These are phyloP conservation scores for Spathaspora sp. DNA, from an alignment of 1,139 yeast genomes.

Conservation along the genomic window DNA sequence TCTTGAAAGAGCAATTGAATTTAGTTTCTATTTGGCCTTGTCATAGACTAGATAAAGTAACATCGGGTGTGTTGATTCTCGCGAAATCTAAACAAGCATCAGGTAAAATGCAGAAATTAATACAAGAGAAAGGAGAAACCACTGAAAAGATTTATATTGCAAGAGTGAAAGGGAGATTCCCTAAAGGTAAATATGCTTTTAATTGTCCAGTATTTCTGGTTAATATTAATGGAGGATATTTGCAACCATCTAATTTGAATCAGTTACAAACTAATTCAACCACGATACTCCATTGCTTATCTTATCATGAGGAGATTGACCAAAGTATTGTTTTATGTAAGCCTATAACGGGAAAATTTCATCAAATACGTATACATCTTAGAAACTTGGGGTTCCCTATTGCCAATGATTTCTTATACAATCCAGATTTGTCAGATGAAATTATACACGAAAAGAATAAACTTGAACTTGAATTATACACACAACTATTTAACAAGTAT, in stretches of 20 bases:
- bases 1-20: slow-evolving; percentile 42
- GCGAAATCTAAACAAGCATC: slow-evolving; percentile 51
- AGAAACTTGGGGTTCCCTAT: slow-evolving; percentile 68
- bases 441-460: slow-evolving; percentile 20
- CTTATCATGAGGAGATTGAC: slow-evolving; percentile 26
- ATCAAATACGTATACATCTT: slow-evolving; percentile 75
- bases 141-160: slow-evolving; percentile 58
- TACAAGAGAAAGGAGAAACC: slow-evolving; percentile 24
- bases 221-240: slow-evolving; percentile 36
- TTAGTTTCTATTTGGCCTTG: slow-evolving; percentile 50
- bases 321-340: slow-evolving; percentile 62
- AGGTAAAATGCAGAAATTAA: slow-evolving; percentile 38
- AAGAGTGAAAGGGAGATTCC: slow-evolving; percentile 60
- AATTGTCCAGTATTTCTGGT: slow-evolving; percentile 39
- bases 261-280: slow-evolving; percentile 30
- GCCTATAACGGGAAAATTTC: slow-evolving; percentile 76
- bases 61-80: slow-evolving; percentile 70
- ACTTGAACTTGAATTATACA: slow-evolving; percentile 31
- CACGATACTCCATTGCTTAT: slow-evolving; percentile 30
- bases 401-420: slow-evolving; percentile 63
- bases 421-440: slow-evolving; percentile 16
- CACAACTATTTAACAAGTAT: slow-evolving; percentile 17
- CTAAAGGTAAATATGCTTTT: slow-evolving; percentile 25
- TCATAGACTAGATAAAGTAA: slow-evolving; percentile 70
- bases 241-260: slow-evolving; percentile 30